phyloP scores from a whole-genome alignment of 1,284 basidiomycete genomes.

The Pseudozyma tsukubaensis region DNA sequence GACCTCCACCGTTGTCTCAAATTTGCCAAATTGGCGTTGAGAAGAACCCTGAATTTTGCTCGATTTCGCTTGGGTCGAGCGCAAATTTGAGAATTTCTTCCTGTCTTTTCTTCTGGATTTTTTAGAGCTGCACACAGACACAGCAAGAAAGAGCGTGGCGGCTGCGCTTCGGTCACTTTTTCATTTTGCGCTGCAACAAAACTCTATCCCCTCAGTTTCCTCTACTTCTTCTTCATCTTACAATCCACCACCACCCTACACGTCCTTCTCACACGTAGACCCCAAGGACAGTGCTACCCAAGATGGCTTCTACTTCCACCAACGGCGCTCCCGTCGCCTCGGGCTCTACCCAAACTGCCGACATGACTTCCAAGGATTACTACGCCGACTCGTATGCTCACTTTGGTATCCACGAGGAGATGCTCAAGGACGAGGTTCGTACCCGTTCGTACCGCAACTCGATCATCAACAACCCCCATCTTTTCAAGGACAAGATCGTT shows the following conservation, averaged over 20 bases:
- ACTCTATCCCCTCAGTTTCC: constrained; percentile 1
- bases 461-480: constrained; percentile 92
- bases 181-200: not conserved
- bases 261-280: not conserved
- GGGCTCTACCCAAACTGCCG: constrained; percentile 35
- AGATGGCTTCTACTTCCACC: constrained; percentile 54
- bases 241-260: not conserved
- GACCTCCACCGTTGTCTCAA: constrained; percentile 1
- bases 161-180: constrained; percentile 6
- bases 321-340: constrained; percentile 35
- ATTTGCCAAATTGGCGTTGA: not conserved
- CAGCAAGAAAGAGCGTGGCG: constrained; percentile 4
- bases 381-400: constrained; percentile 69
- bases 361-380: constrained; percentile 67
- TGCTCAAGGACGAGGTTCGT: constrained; percentile 97
- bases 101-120: not conserved
- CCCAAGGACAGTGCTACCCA: constrained; percentile 1
- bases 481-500: constrained; percentile 83
- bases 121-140: not conserved
- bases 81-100: constrained; percentile 12
- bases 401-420: constrained; percentile 75
- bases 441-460: constrained; percentile 94
- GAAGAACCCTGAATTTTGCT: constrained; percentile 11
- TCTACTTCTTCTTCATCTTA: constrained; percentile 1
- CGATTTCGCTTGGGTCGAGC: not conserved